Conservation (phyloP, 352 stramenopile genomes). For the Aphanomyces cochlioides region DNA sequence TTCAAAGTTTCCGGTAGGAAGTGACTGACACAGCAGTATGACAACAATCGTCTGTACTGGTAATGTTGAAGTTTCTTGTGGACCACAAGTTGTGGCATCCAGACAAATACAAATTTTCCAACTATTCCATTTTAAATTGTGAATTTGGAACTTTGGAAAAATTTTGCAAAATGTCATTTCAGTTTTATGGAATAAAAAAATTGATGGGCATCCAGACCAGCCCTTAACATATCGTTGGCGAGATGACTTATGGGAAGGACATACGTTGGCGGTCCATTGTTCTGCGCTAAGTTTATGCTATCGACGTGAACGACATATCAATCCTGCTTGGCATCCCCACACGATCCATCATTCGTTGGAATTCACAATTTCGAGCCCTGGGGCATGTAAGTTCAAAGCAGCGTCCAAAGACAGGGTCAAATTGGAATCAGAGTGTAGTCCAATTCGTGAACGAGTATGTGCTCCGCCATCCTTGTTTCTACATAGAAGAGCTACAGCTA, state of each 20-base stretch:
- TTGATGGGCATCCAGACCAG: no score
- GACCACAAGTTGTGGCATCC: no score
- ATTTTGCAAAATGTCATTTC: no score
- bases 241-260: conserved; percentile 10
- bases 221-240: no score
- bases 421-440: conserved; percentile 6
- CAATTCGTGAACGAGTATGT: conserved; percentile 31
- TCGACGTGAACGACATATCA: conserved; percentile 18
- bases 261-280: conserved; percentile 34
- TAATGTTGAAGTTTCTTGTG: no score
- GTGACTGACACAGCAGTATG: no score
- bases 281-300: conserved; percentile 31
- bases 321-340: conserved; percentile 14
- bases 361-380: conserved; percentile 22
- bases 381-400: background rate
- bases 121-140: no score
- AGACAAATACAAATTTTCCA: no score
- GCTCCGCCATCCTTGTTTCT: conserved; percentile 34
- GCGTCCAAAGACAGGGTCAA: background rate
- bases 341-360: conserved; percentile 20
- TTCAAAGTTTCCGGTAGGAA: no score
- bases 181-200: no score
- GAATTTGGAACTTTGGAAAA: no score
- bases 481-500: conserved; percentile 34
- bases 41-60: no score